Percentiles rank a stretch among this genome's conserved stretches.
Evolutionary conservation across 257 asterid species (phyloP).

Genomic region (Solanum virginianum): DNA sequence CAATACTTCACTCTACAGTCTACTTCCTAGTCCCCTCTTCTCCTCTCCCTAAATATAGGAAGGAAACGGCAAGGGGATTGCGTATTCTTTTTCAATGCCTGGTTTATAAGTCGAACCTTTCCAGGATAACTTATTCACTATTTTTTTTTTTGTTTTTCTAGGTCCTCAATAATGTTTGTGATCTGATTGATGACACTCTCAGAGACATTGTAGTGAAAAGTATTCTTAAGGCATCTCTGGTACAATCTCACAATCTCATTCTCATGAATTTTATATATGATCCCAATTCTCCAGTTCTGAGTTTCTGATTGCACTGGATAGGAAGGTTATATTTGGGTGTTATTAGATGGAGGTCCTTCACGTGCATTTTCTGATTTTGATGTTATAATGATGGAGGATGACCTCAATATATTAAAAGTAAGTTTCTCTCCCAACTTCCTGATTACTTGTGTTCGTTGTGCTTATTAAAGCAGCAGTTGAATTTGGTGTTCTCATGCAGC

Average conservation of each 20-base stretch:
- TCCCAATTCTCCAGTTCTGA: slow-evolving; percentile 8
- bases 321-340: slow-evolving; percentile 94
- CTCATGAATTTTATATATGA: slow-evolving; percentile 2
- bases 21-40: background rate
- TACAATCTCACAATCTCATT: slow-evolving; percentile 21
- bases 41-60: background rate
- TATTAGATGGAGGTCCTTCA: slow-evolving; percentile 96
- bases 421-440: background rate
- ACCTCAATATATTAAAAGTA: slow-evolving; percentile 69
- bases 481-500: background rate
- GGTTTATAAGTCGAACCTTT: background rate
- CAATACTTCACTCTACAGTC: background rate
- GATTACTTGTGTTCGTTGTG: background rate
- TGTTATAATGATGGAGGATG: slow-evolving; percentile 71
- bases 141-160: slow-evolving; percentile 25
- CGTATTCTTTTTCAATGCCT: background rate
- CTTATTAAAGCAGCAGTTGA: background rate
- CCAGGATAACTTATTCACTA: background rate
- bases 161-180: slow-evolving; percentile 70
- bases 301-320: slow-evolving; percentile 18
- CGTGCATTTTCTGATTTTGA: slow-evolving; percentile 80
- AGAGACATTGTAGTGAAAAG: slow-evolving; percentile 76
- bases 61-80: background rate
- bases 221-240: slow-evolving; percentile 82
- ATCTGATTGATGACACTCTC: slow-evolving; percentile 61